Conservation (phyloP, 129 eudicot genomes). For the Oenanthe sinensis region DNA sequence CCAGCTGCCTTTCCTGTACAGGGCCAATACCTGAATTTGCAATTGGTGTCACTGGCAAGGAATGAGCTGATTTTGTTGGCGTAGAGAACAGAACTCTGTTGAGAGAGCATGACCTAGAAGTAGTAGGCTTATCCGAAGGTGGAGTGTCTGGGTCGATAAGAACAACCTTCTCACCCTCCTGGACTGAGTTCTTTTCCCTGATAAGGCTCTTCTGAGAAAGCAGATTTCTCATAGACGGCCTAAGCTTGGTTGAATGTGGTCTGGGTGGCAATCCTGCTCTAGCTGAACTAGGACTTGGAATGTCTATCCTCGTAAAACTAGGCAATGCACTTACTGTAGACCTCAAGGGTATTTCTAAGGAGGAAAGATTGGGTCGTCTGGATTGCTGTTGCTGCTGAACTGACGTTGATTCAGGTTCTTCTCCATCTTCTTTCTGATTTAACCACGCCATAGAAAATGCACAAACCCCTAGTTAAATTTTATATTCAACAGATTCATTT, state of each 20-base stretch:
- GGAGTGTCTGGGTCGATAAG: constrained; percentile 40
- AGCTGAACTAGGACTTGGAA: constrained; percentile 42
- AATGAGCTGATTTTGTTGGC: constrained; percentile 46
- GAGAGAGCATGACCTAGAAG: constrained; percentile 49
- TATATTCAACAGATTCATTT: neutral
- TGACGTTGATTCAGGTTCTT: constrained; percentile 33
- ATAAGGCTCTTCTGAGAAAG: constrained; percentile 36
- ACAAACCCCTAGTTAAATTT: neutral
- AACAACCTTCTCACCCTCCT: constrained; percentile 48
- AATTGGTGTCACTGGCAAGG: constrained; percentile 58
- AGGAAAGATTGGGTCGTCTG: constrained; percentile 48
- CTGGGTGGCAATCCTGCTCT: constrained; percentile 57
- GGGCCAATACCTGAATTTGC: constrained; percentile 28
- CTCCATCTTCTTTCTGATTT: constrained; percentile 29
- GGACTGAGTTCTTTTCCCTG: constrained; percentile 25
- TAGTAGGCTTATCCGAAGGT: constrained; percentile 47
- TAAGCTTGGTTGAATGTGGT: constrained; percentile 46
- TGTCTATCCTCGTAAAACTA: constrained; percentile 31
- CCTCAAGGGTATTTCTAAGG: constrained; percentile 44
- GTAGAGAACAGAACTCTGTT: constrained; percentile 43
- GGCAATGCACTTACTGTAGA: constrained; percentile 33
- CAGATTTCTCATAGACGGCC: constrained; percentile 38
- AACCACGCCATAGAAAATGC: neutral
- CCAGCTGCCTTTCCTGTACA: constrained; percentile 19
- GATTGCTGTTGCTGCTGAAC: constrained; percentile 30